Conservation (phyloP, 129 eudicot species). For the Dittrichia graveolens region DNA sequence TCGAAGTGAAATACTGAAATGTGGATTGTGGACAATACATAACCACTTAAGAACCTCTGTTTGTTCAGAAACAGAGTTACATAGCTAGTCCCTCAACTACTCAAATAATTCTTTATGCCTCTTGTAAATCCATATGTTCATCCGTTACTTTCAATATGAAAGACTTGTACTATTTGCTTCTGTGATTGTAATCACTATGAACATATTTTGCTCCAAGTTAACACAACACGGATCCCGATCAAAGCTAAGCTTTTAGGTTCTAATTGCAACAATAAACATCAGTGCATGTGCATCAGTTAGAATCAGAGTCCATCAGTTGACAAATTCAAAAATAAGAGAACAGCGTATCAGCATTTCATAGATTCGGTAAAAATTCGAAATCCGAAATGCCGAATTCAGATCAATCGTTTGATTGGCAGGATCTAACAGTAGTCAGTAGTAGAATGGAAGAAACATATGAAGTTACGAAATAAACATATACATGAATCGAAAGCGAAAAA, state of each 20-base stretch:
- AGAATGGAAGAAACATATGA: too few relatives aligned
- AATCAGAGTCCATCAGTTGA: neutral
- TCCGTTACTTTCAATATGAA: neutral
- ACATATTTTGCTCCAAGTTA: neutral
- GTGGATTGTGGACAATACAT: too few relatives aligned
- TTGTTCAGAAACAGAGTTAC: too few relatives aligned
- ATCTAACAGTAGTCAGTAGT: neutral
- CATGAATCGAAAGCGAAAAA: neutral
- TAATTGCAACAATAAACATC: constrained; percentile 4
- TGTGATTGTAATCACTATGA: neutral
- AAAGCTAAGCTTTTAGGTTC: neutral
- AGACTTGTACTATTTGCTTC: neutral
- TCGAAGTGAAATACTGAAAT: too few relatives aligned
- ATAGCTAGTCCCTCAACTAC: too few relatives aligned
- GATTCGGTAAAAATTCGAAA: neutral
- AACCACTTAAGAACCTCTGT: too few relatives aligned
- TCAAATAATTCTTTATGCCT: too few relatives aligned
- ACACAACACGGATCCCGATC: neutral
- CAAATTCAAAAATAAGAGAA: neutral
- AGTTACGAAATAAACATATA: neutral
- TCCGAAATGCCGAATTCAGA: neutral
- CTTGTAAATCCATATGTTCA: neutral
- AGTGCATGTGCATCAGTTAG: neutral
- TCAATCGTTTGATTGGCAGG: neutral
- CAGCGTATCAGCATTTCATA: constrained; percentile 21